Evolutionary conservation across 345 rosid genomes (phyloP).

Genomic region (Hypericum perforatum): DNA sequence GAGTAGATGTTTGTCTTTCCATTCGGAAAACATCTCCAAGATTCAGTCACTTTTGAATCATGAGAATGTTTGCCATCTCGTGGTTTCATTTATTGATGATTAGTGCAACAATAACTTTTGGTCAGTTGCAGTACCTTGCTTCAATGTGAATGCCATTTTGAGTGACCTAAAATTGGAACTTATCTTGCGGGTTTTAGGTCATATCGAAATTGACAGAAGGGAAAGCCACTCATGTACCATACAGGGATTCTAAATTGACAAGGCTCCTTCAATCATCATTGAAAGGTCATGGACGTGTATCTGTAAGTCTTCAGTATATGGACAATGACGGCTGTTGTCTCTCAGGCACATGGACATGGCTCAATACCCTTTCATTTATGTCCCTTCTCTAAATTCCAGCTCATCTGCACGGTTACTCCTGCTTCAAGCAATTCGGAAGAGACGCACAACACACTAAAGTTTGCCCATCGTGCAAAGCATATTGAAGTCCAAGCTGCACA

Average conservation of each 20-base stretch:
- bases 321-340: too few relatives aligned
- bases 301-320: conserved; percentile 42
- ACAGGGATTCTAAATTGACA: conserved; percentile 95
- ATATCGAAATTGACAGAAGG: conserved; percentile 95
- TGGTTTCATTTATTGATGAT: too few relatives aligned
- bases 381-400: conserved; percentile 48
- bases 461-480: conserved; percentile 98
- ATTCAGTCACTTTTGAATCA: too few relatives aligned
- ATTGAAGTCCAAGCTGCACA: conserved; percentile 94
- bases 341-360: too few relatives aligned
- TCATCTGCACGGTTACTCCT: conserved; percentile 96
- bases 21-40: too few relatives aligned
- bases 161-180: conserved; percentile 1
- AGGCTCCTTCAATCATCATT: conserved; percentile 94
- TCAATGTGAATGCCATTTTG: neutral
- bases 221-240: conserved; percentile 84
- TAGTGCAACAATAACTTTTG: neutral
- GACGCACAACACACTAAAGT: conserved; percentile 95
- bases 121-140: neutral
- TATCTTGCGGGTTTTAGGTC: conserved; percentile 39
- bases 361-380: too few relatives aligned
- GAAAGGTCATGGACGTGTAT: conserved; percentile 98
- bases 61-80: too few relatives aligned
- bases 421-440: conserved; percentile 93
- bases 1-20: too few relatives aligned